Percentiles rank a stretch among this genome's conserved stretches.
These are phyloP conservation scores for Eucalyptus virginea DNA, from an alignment of 345 rosid genomes.

Conservation along the genomic window DNA sequence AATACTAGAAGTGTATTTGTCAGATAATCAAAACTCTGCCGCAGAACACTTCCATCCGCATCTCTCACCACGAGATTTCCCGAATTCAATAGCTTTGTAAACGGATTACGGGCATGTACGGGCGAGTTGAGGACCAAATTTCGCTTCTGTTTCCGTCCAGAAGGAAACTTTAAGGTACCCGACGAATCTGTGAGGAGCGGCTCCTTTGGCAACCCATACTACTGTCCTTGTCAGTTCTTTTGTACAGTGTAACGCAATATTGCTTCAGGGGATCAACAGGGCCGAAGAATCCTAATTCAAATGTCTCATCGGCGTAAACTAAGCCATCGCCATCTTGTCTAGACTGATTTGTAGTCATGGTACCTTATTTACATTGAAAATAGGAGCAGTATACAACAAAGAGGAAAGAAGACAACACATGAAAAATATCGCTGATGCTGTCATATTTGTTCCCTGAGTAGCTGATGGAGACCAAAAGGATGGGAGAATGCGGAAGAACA, in stretches of 20 bases:
- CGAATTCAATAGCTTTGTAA: too few species aligned
- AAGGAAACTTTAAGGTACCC: neutral
- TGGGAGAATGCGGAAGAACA: too few species aligned
- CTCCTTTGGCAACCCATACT: slow-evolving; percentile 4
- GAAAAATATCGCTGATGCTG: too few species aligned
- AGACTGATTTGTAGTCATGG: neutral
- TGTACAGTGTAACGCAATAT: slow-evolving; percentile 1
- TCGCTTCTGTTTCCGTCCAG: too few species aligned
- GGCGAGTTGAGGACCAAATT: too few species aligned
- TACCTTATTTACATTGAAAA: too few species aligned
- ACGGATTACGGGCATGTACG: too few species aligned
- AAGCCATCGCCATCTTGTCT: neutral
- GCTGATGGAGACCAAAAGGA: too few species aligned
- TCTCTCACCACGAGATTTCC: too few species aligned
- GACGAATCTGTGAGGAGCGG: neutral
- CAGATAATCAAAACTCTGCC: slow-evolving; percentile 58
- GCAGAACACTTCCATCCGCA: neutral
- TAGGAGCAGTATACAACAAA: too few species aligned
- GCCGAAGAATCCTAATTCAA: slow-evolving; percentile 7
- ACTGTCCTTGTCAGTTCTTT: neutral
- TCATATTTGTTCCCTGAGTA: too few species aligned
- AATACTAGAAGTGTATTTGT: neutral
- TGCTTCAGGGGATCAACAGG: neutral
- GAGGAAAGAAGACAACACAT: too few species aligned
- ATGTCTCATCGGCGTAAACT: neutral